Percentiles rank a stretch among this genome's conserved stretches.
These are phyloP conservation scores for Alternaria tenuissima DNA, from an alignment of 2,329 filamentous ascomycete species.

Conservation along the genomic window DNA sequence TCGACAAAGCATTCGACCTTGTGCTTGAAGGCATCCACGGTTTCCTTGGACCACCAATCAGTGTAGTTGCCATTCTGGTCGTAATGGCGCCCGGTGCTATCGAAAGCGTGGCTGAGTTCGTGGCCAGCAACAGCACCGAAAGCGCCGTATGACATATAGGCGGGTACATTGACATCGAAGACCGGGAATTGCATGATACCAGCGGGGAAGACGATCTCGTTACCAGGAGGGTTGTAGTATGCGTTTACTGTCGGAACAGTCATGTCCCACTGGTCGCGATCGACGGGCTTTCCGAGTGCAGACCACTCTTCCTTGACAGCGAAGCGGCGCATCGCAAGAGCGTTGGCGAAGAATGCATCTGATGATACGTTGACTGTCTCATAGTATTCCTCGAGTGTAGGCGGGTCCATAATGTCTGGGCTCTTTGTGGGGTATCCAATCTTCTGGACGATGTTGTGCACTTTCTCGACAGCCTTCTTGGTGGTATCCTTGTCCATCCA, in stretches of 20 bases:
- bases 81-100: constrained; percentile 70
- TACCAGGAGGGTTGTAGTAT: constrained; percentile 70
- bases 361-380: constrained; percentile 59
- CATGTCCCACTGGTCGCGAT: constrained; percentile 69
- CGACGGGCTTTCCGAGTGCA: constrained; percentile 66
- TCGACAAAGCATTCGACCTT: constrained; percentile 71
- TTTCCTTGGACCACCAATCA: constrained; percentile 72
- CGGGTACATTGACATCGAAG: constrained; percentile 69
- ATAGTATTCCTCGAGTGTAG: constrained; percentile 66
- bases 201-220: constrained; percentile 74
- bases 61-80: constrained; percentile 71
- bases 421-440: constrained; percentile 71
- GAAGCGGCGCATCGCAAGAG: constrained; percentile 60
- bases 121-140: constrained; percentile 74
- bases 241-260: constrained; percentile 68
- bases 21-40: constrained; percentile 65
- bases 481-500: constrained; percentile 73
- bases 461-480: constrained; percentile 68
- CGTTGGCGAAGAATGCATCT: constrained; percentile 66
- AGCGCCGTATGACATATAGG: constrained; percentile 73
- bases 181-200: constrained; percentile 73
- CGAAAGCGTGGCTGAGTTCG: constrained; percentile 75
- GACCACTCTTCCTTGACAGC: constrained; percentile 63
- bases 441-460: constrained; percentile 72
- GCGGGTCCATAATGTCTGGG: constrained; percentile 68